Conservation (phyloP, 73 alveolate genomes). For the Blepharisma stoltei region DNA sequence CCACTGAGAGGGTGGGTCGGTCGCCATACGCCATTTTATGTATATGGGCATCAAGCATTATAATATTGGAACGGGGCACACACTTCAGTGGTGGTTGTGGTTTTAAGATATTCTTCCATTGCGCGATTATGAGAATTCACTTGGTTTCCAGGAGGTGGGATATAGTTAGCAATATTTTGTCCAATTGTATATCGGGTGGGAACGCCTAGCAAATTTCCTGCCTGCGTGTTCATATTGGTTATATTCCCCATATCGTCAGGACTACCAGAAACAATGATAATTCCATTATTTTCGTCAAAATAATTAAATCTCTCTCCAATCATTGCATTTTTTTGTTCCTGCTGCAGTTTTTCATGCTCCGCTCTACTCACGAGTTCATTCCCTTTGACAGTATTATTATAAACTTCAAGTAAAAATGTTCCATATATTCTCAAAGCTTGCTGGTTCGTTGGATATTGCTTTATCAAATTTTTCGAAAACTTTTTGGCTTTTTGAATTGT, state of each 20-base stretch:
- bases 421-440: too few species aligned
- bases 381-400: slow-evolving; percentile 3
- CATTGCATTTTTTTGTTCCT: background rate
- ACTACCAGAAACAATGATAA: background rate
- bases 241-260: background rate
- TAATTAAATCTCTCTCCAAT: slow-evolving; percentile 7
- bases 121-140: background rate
- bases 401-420: too few species aligned
- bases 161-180: background rate
- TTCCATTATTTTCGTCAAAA: slow-evolving; percentile 15
- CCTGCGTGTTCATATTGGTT: background rate
- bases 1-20: too few species aligned
- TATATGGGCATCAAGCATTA: background rate
- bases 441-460: too few species aligned
- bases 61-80: background rate
- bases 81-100: background rate
- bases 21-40: too few species aligned
- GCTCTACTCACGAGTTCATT: slow-evolving; percentile 23
- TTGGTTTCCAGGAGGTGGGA: slow-evolving; percentile 17
- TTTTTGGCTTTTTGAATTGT: too few species aligned
- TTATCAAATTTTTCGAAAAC: too few species aligned
- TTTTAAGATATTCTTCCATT: background rate
- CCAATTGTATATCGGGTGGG: background rate
- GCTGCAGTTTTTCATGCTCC: slow-evolving; percentile 21
- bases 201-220: background rate